A percentile compares a stretch with the other conserved stretches of the same genome.
Evolutionary conservation across 2,329 filamentous ascomycete species (phyloP).

Genomic region (Phaeosphaeriaceae sp.): DNA sequence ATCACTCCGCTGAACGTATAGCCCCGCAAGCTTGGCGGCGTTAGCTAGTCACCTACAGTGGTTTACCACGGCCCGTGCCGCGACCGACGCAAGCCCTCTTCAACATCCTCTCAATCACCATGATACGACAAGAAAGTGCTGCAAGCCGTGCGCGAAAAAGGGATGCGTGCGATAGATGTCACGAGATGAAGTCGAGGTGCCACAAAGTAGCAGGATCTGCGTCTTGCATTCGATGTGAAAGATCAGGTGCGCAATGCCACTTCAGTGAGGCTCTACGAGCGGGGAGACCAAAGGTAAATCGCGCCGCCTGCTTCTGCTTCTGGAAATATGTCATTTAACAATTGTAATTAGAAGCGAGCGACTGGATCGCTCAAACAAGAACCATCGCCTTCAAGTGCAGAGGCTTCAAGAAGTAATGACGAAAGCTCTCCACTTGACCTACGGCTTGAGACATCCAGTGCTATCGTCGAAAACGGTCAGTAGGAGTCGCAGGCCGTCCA

Average conservation of each 20-base stretch:
- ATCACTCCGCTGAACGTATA: neutral
- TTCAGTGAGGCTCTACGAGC: neutral
- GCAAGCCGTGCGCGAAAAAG: neutral
- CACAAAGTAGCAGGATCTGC: neutral
- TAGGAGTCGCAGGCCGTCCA: neutral
- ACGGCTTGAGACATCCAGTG: neutral
- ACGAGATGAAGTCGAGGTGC: neutral
- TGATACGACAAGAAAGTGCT: neutral
- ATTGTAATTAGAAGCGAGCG: neutral
- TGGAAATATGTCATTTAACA: neutral
- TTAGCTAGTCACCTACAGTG: neutral
- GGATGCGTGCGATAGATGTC: neutral
- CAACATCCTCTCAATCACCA: neutral
- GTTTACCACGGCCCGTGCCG: neutral
- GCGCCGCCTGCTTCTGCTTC: too few species aligned
- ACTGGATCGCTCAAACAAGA: neutral
- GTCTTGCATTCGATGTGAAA: neutral
- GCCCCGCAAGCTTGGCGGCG: neutral
- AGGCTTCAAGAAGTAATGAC: neutral
- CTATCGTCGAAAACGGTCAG: neutral
- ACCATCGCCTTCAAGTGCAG: neutral
- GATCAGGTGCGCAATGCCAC: neutral
- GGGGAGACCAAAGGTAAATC: neutral
- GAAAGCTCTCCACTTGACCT: neutral
- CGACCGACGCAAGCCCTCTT: neutral